These are phyloP conservation scores for Sanghuangporus sanghuang DNA, from an alignment of 1,284 basidiomycete species.

Conservation along the genomic window DNA sequence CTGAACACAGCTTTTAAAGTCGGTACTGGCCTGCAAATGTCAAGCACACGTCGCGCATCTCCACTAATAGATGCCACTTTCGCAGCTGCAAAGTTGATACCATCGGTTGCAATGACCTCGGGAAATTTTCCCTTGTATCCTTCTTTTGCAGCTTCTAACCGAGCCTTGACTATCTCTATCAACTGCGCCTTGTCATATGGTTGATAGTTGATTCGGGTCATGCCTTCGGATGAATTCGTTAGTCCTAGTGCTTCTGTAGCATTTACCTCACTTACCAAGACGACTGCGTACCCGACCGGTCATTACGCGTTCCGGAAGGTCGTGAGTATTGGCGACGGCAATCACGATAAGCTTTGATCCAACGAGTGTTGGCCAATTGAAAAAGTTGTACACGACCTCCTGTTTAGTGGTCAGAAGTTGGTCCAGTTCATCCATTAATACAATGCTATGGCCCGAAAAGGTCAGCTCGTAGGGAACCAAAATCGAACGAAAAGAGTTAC, in stretches of 20 bases:
- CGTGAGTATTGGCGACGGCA: slow-evolving; percentile 98
- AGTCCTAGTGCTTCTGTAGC: background rate
- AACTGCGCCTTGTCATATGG: slow-evolving; percentile 85
- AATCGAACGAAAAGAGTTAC: slow-evolving; percentile 30
- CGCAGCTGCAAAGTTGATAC: slow-evolving; percentile 86
- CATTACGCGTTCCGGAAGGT: slow-evolving; percentile 92
- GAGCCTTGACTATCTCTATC: slow-evolving; percentile 80
- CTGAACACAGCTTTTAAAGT: background rate
- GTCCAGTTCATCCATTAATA: slow-evolving; percentile 97
- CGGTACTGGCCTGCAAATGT: slow-evolving; percentile 73
- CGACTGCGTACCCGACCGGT: slow-evolving; percentile 89
- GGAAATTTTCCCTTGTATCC: slow-evolving; percentile 36
- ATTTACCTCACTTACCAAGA: slow-evolving; percentile 54
- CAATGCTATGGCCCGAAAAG: slow-evolving; percentile 54
- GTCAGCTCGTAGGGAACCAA: background rate
- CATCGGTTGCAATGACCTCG: slow-evolving; percentile 70
- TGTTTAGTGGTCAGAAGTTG: slow-evolving; percentile 95
- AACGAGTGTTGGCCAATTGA: slow-evolving; percentile 95
- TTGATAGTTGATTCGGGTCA: slow-evolving; percentile 92
- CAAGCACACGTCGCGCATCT: slow-evolving; percentile 90
- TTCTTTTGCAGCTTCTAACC: slow-evolving; percentile 59
- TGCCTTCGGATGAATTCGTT: slow-evolving; percentile 48
- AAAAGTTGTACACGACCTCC: slow-evolving; percentile 99
- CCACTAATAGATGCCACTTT: slow-evolving; percentile 92
- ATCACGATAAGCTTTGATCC: slow-evolving; percentile 89